A percentile compares a stretch with the other conserved stretches of the same genome.
These are phyloP conservation scores for Pichia sp. DNA, from an alignment of 1,139 yeast species.

Conservation along the genomic window DNA sequence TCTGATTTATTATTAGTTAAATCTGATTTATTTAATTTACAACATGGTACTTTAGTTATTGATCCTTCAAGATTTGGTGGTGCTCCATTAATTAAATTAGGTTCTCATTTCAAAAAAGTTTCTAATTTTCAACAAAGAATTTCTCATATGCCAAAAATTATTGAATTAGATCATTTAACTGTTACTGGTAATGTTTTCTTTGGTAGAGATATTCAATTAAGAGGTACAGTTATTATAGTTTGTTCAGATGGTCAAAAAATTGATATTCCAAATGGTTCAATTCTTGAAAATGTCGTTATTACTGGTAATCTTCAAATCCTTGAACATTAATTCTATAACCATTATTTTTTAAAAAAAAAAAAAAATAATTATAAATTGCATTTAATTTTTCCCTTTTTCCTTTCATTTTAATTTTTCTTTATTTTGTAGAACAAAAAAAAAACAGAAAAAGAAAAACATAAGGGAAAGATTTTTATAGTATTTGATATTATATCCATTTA, in stretches of 20 bases:
- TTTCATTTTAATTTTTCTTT: background rate
- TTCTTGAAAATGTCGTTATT: slow-evolving; percentile 91
- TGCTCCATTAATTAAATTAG: slow-evolving; percentile 92
- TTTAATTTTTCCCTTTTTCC: background rate
- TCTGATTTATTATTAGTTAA: slow-evolving; percentile 91
- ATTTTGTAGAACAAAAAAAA: background rate
- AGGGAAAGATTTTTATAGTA: background rate
- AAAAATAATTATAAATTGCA: background rate
- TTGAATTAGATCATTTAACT: slow-evolving; percentile 94
- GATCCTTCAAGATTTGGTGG: slow-evolving; percentile 86
- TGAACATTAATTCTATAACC: slow-evolving; percentile 55
- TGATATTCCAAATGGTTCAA: slow-evolving; percentile 94
- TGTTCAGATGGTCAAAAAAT: slow-evolving; percentile 96
- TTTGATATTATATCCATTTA: too few relatives aligned
- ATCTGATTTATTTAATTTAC: slow-evolving; percentile 88
- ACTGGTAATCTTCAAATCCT: slow-evolving; percentile 94
- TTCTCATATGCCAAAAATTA: slow-evolving; percentile 92
- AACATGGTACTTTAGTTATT: slow-evolving; percentile 85
- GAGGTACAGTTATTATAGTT: slow-evolving; percentile 96
- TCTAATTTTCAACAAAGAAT: slow-evolving; percentile 85
- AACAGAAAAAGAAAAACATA: background rate
- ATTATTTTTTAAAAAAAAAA: background rate
- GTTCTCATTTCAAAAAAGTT: slow-evolving; percentile 94
- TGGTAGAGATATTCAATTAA: slow-evolving; percentile 85
- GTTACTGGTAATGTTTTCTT: slow-evolving; percentile 93